Percentiles rank a stretch among this genome's conserved stretches.
Conservation (phyloP, 495 filamentous ascomycete genomes). For the Pyrenopolyporus hunteri region DNA sequence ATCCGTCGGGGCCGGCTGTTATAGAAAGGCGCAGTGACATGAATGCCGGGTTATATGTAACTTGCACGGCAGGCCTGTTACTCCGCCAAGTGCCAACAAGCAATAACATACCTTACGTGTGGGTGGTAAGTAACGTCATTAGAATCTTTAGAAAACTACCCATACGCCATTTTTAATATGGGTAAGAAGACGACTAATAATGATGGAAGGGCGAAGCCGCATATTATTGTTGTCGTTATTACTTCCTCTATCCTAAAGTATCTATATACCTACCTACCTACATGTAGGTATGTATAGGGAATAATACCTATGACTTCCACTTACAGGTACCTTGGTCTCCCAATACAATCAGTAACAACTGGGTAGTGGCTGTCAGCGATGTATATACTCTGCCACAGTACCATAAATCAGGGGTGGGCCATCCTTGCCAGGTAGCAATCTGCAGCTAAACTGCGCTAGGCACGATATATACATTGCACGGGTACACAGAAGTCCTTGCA, state of each 20-base stretch:
- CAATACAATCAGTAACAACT: neutral
- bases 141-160: slow-evolving; percentile 1
- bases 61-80: slow-evolving; percentile 8
- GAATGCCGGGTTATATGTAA: slow-evolving; percentile 16
- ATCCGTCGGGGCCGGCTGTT: slow-evolving; percentile 29
- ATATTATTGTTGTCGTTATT: neutral
- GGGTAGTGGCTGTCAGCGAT: slow-evolving; percentile 13
- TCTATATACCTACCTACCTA: neutral
- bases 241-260: neutral
- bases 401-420: neutral
- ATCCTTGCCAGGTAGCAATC: slow-evolving; percentile 14
- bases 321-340: neutral
- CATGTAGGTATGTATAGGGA: neutral
- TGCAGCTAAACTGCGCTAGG: slow-evolving; percentile 14
- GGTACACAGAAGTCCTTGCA: slow-evolving; percentile 2
- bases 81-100: slow-evolving; percentile 9
- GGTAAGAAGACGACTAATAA: neutral
- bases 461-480: slow-evolving; percentile 2
- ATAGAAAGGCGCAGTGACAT: slow-evolving; percentile 26
- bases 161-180: neutral
- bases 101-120: slow-evolving; percentile 5
- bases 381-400: slow-evolving; percentile 9
- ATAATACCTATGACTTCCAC: no score
- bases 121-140: slow-evolving; percentile 2
- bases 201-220: no score